Evolutionary conservation across 352 stramenopile species (phyloP).

Genomic region (Globisporangium spinosum): DNA sequence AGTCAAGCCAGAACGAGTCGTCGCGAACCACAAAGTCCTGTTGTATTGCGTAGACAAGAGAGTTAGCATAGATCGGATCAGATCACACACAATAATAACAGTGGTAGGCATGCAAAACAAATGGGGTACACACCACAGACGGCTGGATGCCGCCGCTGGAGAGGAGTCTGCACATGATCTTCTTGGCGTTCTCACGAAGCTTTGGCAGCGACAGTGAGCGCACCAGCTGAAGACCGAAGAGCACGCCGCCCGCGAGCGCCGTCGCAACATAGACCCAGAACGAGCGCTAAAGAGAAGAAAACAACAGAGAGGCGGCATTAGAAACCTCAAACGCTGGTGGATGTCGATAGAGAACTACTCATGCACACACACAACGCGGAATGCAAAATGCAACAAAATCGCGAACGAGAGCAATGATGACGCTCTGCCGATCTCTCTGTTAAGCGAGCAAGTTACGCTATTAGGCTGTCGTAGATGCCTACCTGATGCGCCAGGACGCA

Average conservation of each 20-base stretch:
- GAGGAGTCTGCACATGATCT: constrained; percentile 72
- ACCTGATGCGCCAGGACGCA: constrained; percentile 80
- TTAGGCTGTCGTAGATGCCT: constrained; percentile 17
- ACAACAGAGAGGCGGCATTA: constrained; percentile 6
- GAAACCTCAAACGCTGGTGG: neutral
- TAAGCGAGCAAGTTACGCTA: constrained; percentile 2
- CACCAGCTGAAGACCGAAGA: constrained; percentile 63
- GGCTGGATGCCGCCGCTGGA: constrained; percentile 55
- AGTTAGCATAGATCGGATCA: too few species aligned
- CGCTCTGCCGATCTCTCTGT: neutral
- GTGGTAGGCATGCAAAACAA: too few species aligned
- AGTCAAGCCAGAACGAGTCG: constrained; percentile 82
- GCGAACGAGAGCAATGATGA: neutral
- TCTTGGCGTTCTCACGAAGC: constrained; percentile 58
- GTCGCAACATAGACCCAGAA: constrained; percentile 79
- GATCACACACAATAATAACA: too few species aligned
- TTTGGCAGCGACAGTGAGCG: constrained; percentile 73
- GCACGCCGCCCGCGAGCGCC: constrained; percentile 46
- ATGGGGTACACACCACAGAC: constrained; percentile 34
- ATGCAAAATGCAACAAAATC: constrained; percentile 18
- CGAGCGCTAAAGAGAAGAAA: constrained; percentile 37
- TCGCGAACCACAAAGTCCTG: constrained; percentile 80
- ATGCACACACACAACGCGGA: neutral
- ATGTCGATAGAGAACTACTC: neutral
- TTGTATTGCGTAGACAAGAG: neutral